These are phyloP conservation scores for Apiotrichum laibachii DNA, from an alignment of 1,284 basidiomycete species.

Conservation along the genomic window DNA sequence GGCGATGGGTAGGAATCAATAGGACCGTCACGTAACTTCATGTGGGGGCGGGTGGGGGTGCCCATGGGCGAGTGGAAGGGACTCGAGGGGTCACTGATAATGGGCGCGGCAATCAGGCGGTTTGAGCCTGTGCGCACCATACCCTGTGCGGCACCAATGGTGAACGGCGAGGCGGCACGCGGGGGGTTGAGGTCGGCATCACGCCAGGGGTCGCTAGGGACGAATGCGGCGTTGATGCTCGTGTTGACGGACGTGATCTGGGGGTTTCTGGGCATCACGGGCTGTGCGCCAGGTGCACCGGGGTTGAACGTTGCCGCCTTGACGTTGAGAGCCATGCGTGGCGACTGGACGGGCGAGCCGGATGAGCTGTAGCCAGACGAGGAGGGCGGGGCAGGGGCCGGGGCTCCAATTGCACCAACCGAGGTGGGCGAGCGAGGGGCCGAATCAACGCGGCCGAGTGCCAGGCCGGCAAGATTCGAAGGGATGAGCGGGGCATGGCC, in stretches of 20 bases:
- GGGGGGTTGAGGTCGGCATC: conserved; percentile 31
- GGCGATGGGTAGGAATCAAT: conserved; percentile 42
- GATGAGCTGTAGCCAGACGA: conserved; percentile 59
- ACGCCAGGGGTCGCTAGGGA: conserved; percentile 61
- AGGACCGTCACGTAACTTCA: conserved; percentile 29
- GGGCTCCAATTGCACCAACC: neutral
- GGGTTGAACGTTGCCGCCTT: conserved; percentile 67
- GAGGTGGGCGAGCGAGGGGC: conserved; percentile 3
- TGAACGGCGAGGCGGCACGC: conserved; percentile 41
- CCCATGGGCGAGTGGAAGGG: conserved; percentile 54
- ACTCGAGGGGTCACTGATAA: conserved; percentile 66
- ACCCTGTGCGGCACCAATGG: conserved; percentile 53
- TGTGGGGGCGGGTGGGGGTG: conserved; percentile 35
- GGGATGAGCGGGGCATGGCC: conserved; percentile 58
- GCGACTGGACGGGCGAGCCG: conserved; percentile 58
- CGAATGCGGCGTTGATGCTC: conserved; percentile 71
- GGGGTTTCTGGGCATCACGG: conserved; percentile 52
- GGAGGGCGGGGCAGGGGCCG: conserved; percentile 55
- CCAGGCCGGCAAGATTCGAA: conserved; percentile 7
- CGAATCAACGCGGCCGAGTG: conserved; percentile 18
- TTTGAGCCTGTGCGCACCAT: conserved; percentile 64
- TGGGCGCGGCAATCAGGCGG: conserved; percentile 80
- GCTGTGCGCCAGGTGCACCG: conserved; percentile 49
- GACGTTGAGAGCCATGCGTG: conserved; percentile 59
- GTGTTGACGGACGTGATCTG: conserved; percentile 49